A percentile compares a stretch with the other conserved stretches of the same genome.
phyloP scores from a whole-genome alignment of 148 eudicot species.

The Cornus florida region DNA sequence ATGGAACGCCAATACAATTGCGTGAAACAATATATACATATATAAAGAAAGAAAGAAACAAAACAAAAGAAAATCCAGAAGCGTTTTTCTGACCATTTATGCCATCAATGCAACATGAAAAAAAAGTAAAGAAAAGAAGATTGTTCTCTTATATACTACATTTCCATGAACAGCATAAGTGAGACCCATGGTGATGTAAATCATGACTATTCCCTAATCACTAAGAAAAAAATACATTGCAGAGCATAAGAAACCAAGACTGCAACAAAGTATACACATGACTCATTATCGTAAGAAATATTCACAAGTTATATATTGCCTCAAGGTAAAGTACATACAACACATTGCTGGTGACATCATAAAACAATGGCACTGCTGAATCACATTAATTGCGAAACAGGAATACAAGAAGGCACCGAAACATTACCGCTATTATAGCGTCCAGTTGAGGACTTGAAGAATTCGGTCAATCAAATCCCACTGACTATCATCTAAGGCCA shows the following conservation, averaged over 20 bases:
- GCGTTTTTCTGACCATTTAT: background rate
- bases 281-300: slow-evolving; percentile 28
- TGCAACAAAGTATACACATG: slow-evolving; percentile 23
- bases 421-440: slow-evolving; percentile 25
- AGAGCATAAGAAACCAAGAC: slow-evolving; percentile 9
- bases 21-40: background rate
- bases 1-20: background rate
- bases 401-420: slow-evolving; percentile 27
- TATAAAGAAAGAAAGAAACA: no score
- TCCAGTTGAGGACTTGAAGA: slow-evolving; percentile 12
- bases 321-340: slow-evolving; percentile 35
- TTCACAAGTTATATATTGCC: slow-evolving; percentile 34
- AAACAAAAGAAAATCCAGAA: background rate
- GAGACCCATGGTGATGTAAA: background rate
- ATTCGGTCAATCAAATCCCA: slow-evolving; percentile 19
- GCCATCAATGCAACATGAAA: background rate
- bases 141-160: background rate
- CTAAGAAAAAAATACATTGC: slow-evolving; percentile 1
- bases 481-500: slow-evolving; percentile 41
- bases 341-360: slow-evolving; percentile 28
- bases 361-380: slow-evolving; percentile 29
- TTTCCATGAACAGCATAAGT: background rate
- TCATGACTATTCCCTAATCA: slow-evolving; percentile 4
- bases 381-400: slow-evolving; percentile 25
- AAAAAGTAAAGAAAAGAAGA: background rate